Conservation (phyloP, 2,329 filamentous ascomycete species). For the Xylariaceae sp. region DNA sequence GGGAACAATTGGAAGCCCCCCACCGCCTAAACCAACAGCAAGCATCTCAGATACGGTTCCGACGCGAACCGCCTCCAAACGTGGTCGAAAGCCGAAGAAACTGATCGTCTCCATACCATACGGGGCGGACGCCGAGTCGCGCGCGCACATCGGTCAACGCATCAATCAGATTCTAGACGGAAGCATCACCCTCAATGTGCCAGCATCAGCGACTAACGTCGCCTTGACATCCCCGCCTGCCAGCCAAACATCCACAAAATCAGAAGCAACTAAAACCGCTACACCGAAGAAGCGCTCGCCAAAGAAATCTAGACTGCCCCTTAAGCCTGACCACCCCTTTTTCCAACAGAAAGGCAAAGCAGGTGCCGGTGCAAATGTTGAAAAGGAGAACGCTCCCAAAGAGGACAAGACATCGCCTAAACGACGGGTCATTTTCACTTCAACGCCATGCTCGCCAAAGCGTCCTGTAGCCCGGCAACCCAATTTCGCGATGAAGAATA, state of each 20-base stretch:
- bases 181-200: conserved; percentile 17
- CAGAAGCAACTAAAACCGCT: not conserved
- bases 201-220: conserved; percentile 19
- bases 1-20: conserved; percentile 60
- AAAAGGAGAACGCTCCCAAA: conserved; percentile 21
- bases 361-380: conserved; percentile 15
- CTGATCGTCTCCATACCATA: conserved; percentile 58
- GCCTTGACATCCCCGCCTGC: conserved; percentile 13
- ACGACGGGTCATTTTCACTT: conserved; percentile 42
- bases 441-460: conserved; percentile 51
- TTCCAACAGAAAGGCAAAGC: conserved; percentile 55
- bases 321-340: conserved; percentile 53
- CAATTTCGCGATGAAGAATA: conserved; percentile 35
- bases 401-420: conserved; percentile 31
- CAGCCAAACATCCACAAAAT: not conserved
- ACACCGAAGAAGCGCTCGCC: conserved; percentile 12
- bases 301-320: conserved; percentile 20
- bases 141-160: conserved; percentile 49
- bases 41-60: conserved; percentile 8
- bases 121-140: conserved; percentile 43
- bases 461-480: conserved; percentile 32
- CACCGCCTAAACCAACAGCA: conserved; percentile 44
- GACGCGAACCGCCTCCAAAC: conserved; percentile 23
- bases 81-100: conserved; percentile 35
- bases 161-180: conserved; percentile 60